These are phyloP conservation scores for Globisporangium spinosum DNA, from an alignment of 352 stramenopile genomes.

Conservation along the genomic window DNA sequence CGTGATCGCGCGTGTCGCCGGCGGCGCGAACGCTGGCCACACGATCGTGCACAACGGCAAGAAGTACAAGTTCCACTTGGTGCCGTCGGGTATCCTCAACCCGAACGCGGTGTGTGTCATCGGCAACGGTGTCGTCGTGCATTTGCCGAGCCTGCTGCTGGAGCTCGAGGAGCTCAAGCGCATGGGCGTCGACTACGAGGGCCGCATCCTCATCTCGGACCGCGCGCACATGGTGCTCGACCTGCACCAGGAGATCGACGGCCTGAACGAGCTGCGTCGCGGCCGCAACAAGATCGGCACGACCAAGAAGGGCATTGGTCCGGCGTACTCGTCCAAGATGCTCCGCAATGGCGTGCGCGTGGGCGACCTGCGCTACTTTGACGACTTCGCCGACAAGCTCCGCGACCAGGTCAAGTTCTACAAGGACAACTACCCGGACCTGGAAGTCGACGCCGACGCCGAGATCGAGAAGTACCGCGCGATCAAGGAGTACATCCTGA, in stretches of 20 bases:
- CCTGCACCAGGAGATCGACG: slow-evolving; percentile 95
- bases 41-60: slow-evolving; percentile 97
- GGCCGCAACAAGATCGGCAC: slow-evolving; percentile 98
- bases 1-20: slow-evolving; percentile 95
- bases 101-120: slow-evolving; percentile 94
- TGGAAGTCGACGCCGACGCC: slow-evolving; percentile 73
- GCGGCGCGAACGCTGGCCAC: slow-evolving; percentile 98
- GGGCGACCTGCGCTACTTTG: slow-evolving; percentile 91
- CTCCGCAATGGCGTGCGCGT: slow-evolving; percentile 96
- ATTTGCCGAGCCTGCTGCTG: slow-evolving; percentile 94
- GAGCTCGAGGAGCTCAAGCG: slow-evolving; percentile 91
- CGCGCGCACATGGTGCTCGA: slow-evolving; percentile 98
- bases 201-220: slow-evolving; percentile 96
- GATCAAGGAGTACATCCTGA: slow-evolving; percentile 83
- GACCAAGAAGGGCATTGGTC: slow-evolving; percentile 98
- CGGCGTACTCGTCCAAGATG: slow-evolving; percentile 98
- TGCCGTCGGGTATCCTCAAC: slow-evolving; percentile 98
- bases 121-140: slow-evolving; percentile 98
- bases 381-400: slow-evolving; percentile 89
- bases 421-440: slow-evolving; percentile 85
- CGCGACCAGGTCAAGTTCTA: slow-evolving; percentile 90
- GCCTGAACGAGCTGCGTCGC: slow-evolving; percentile 78
- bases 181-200: slow-evolving; percentile 89
- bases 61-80: slow-evolving; percentile 99
- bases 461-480: slow-evolving; percentile 84